Evolutionary conservation across 345 rosid genomes (phyloP).

Genomic region (Raphanus sativus): DNA sequence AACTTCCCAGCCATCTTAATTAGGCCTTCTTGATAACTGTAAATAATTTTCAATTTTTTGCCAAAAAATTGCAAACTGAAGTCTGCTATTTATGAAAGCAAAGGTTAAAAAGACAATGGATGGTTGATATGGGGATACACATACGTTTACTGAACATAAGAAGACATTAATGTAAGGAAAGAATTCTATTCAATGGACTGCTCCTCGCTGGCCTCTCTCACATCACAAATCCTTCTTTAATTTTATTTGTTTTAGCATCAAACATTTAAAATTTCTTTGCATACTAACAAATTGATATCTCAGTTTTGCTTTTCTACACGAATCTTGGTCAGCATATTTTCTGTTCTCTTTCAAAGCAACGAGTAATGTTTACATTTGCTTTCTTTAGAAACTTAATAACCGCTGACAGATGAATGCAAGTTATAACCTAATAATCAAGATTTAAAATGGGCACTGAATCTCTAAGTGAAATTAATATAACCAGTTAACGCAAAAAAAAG

Average conservation of each 20-base stretch:
- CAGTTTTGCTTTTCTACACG: conserved; percentile 33
- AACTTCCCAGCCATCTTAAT: not conserved
- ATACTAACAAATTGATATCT: conserved; percentile 33
- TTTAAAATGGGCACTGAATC: not conserved
- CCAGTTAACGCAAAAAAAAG: not conserved
- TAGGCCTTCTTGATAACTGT: not conserved
- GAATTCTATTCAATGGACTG: conserved; percentile 30
- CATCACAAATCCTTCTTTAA: conserved; percentile 5
- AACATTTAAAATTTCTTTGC: conserved; percentile 21
- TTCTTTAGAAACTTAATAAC: not conserved
- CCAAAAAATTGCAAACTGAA: not conserved
- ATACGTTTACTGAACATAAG: too few relatives aligned
- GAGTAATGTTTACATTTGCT: not conserved
- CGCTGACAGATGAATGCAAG: not conserved
- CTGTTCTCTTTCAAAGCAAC: conserved; percentile 14
- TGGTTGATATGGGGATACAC: conserved; percentile 20
- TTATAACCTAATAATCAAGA: not conserved
- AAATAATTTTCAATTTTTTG: too few relatives aligned
- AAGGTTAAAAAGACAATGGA: conserved; percentile 34
- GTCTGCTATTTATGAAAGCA: conserved; percentile 17
- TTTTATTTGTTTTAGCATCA: conserved; percentile 7
- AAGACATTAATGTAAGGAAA: conserved; percentile 28
- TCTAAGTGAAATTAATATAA: not conserved
- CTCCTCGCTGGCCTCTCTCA: conserved; percentile 22
- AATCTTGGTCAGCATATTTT: conserved; percentile 35